These are phyloP conservation scores for Paraglomus brasilianum DNA, from an alignment of 192 early-diverging fungal genomes.

Conservation along the genomic window DNA sequence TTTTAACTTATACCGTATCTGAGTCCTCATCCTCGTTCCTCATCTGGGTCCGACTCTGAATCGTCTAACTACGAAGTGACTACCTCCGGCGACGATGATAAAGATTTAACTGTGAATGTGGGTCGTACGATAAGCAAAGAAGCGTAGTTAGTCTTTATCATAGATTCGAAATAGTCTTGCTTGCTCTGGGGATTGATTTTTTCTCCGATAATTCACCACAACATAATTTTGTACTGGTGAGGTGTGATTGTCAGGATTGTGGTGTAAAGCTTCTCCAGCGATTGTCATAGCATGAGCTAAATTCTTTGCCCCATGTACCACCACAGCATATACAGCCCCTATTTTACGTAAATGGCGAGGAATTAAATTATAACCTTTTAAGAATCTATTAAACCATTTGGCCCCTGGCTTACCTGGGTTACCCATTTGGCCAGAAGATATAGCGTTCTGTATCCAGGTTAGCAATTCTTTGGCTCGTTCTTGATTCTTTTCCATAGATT, in stretches of 20 bases:
- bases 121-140: too few relatives aligned
- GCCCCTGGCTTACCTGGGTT: not conserved
- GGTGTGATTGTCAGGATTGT: constrained; percentile 3
- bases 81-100: too few relatives aligned
- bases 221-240: constrained; percentile 17
- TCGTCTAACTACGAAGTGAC: too few relatives aligned
- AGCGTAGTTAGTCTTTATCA: not conserved
- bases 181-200: not conserved
- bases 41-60: too few relatives aligned
- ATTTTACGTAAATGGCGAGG: constrained; percentile 21
- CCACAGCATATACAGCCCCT: constrained; percentile 7
- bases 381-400: constrained; percentile 22
- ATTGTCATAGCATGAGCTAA: constrained; percentile 28
- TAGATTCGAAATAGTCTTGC: constrained; percentile 10
- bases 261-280: not conserved
- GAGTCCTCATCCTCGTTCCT: too few relatives aligned
- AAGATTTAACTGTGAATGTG: too few relatives aligned
- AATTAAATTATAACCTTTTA: constrained; percentile 24
- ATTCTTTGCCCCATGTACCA: constrained; percentile 19
- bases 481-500: constrained; percentile 16
- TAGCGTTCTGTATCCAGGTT: constrained; percentile 14
- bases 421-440: constrained; percentile 4
- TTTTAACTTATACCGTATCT: too few relatives aligned
- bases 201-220: constrained; percentile 18
- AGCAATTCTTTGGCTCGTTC: constrained; percentile 17